phyloP scores from a whole-genome alignment of 805 yeast species.

The Schwanniomyces yamadae region DNA sequence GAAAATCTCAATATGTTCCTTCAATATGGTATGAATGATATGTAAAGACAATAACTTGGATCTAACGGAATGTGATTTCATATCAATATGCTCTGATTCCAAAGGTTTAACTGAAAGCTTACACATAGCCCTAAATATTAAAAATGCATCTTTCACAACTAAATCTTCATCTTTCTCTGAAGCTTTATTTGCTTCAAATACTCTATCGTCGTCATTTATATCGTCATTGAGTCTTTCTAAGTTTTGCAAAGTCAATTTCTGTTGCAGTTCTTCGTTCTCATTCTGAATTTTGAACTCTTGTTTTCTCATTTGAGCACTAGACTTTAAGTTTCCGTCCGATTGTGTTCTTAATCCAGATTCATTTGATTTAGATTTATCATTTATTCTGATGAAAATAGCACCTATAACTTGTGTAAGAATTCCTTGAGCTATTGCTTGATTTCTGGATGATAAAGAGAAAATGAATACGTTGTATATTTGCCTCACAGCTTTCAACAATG shows the following conservation, averaged over 20 bases:
- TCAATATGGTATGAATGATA: conserved; percentile 79
- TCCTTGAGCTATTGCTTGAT: conserved; percentile 95
- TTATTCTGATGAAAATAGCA: conserved; percentile 72
- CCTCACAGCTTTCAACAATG: conserved; percentile 84
- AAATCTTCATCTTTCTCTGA: conserved; percentile 61
- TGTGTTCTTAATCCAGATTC: conserved; percentile 32
- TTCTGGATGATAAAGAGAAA: conserved; percentile 73
- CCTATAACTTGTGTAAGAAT: conserved; percentile 87
- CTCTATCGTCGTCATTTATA: conserved; percentile 48
- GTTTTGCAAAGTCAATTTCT: conserved; percentile 55
- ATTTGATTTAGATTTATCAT: conserved; percentile 7
- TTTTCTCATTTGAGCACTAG: not conserved
- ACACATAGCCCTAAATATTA: conserved; percentile 92
- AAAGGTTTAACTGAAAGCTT: conserved; percentile 82
- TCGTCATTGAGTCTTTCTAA: conserved; percentile 57
- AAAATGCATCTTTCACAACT: conserved; percentile 84
- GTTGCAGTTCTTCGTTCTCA: conserved; percentile 14
- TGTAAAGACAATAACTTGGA: conserved; percentile 88
- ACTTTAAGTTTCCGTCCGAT: conserved; percentile 23
- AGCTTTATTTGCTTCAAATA: conserved; percentile 46
- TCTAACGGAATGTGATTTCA: conserved; percentile 89
- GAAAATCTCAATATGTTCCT: conserved; percentile 82
- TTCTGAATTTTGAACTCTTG: conserved; percentile 6
- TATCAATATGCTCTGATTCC: conserved; percentile 73
- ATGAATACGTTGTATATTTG: conserved; percentile 92